Evolutionary conservation across 768 basidiomycete species (phyloP), one percentile per base, ranked within the genome.

Genomic region (Russula ochroleuca): DNA sequence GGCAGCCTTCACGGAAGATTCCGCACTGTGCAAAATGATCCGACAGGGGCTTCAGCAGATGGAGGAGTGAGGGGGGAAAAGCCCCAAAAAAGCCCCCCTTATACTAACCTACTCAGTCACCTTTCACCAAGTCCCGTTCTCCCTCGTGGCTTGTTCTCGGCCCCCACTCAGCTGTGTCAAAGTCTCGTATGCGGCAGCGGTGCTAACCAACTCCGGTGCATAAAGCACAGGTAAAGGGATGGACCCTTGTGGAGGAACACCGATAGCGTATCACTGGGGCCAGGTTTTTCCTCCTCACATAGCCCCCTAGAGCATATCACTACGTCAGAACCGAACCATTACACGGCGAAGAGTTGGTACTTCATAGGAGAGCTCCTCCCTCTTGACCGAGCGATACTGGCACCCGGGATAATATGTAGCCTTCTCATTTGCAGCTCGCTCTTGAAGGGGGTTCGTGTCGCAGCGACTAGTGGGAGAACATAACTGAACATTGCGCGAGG

Each of bases 391-490:
- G 41, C 10, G 14, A 21, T n/a, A 0, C 28, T 13, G 48, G 9
- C 13, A 2, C 31, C 25, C 23, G 13, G 25, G 28, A n/a, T 19
- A 4, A 49, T 8, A 3, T 19, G 28, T 15, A 58, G 9, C 37
- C n/a, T 33, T 40, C 13, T 31, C 31, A 15, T 7, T 25, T 78
- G 19, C 82, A 86, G 63, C 75, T 88, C 10, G 85, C 86, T 1
- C 78, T 89, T 25, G n/a, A n/a, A 78, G 14, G 86, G 88, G 67
- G 78, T 81, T 2, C 76, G 79, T 5, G 76, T 81, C 4, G 67
- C 77, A 1, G 83, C 75, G 70, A 82, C 76, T 23, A 72, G 78
- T 15, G 85, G 76, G 64, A 80, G n/a, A n/a, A n/a, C n/a, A n/a
- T n/a, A n/a, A n/a, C n/a, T n/a, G 86, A 66, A 5, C 14, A 15